These are phyloP conservation scores for Prunella vulgaris DNA, from an alignment of 257 asterid genomes.

Conservation along the genomic window DNA sequence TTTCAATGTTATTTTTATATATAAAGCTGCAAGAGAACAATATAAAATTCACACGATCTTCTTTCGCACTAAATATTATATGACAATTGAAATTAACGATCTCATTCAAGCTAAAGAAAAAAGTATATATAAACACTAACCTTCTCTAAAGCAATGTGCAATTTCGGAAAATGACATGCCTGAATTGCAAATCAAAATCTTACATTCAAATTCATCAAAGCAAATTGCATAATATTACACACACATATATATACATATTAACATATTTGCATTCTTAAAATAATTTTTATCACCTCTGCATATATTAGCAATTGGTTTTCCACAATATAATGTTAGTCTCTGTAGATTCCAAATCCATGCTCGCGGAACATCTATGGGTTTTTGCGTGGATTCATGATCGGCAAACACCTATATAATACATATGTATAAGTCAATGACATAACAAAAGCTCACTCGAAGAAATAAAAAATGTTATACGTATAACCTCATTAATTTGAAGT, in stretches of 20 bases:
- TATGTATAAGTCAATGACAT: background rate
- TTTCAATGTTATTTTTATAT: too few species aligned
- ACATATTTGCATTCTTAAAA: background rate
- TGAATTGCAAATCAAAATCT: conserved; percentile 16
- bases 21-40: too few species aligned
- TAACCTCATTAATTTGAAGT: conserved; percentile 70
- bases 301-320: conserved; percentile 39
- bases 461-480: background rate
- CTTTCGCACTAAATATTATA: too few species aligned
- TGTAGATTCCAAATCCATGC: conserved; percentile 29
- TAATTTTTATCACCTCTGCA: conserved; percentile 36
- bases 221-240: too few species aligned
- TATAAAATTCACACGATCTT: too few species aligned
- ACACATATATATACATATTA: background rate
- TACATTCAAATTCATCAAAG: background rate
- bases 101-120: background rate
- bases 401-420: conserved; percentile 52
- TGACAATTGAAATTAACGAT: background rate
- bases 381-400: conserved; percentile 45
- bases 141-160: conserved; percentile 14
- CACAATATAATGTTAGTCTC: conserved; percentile 39
- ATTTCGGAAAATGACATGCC: conserved; percentile 27
- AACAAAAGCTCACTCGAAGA: background rate
- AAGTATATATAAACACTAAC: conserved; percentile 3
- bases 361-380: conserved; percentile 44